These are phyloP conservation scores for Thielaviopsis ethacetica DNA, from an alignment of 2,329 filamentous ascomycete species.

Conservation along the genomic window DNA sequence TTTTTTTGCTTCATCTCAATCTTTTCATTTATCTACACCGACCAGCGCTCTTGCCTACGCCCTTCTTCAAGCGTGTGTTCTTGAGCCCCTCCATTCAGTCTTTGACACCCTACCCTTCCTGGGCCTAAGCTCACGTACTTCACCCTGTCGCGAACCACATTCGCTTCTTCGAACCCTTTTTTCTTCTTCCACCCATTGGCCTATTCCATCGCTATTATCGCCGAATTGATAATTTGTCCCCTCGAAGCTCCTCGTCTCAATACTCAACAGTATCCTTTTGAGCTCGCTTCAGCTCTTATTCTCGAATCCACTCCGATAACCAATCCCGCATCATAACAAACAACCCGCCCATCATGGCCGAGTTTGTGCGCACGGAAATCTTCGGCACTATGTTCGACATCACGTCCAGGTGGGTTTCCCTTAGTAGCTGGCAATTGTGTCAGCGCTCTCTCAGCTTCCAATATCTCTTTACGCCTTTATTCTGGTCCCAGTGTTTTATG, in stretches of 20 bases:
- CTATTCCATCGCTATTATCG: neutral
- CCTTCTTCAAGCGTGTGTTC: neutral
- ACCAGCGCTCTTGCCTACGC: neutral
- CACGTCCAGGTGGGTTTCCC: slow-evolving; percentile 63
- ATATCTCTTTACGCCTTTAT: neutral
- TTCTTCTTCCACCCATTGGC: neutral
- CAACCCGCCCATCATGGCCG: slow-evolving; percentile 57
- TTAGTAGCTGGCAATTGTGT: neutral
- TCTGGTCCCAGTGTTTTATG: neutral
- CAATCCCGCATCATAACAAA: slow-evolving; percentile 4
- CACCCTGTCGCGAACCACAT: neutral
- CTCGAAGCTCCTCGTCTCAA: neutral
- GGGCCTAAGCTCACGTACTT: neutral
- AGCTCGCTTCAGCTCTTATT: neutral
- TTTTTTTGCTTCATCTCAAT: neutral
- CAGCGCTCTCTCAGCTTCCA: neutral
- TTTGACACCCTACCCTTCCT: neutral
- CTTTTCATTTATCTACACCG: neutral
- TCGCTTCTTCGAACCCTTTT: neutral
- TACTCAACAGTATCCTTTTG: slow-evolving; percentile 7
- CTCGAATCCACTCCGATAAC: slow-evolving; percentile 8
- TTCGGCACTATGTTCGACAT: slow-evolving; percentile 99
- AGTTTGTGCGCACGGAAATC: slow-evolving; percentile 98
- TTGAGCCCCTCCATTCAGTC: slow-evolving; percentile 7
- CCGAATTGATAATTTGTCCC: neutral